These are phyloP conservation scores for Lentinula edodes DNA, from an alignment of 768 basidiomycete species.

Conservation along the genomic window DNA sequence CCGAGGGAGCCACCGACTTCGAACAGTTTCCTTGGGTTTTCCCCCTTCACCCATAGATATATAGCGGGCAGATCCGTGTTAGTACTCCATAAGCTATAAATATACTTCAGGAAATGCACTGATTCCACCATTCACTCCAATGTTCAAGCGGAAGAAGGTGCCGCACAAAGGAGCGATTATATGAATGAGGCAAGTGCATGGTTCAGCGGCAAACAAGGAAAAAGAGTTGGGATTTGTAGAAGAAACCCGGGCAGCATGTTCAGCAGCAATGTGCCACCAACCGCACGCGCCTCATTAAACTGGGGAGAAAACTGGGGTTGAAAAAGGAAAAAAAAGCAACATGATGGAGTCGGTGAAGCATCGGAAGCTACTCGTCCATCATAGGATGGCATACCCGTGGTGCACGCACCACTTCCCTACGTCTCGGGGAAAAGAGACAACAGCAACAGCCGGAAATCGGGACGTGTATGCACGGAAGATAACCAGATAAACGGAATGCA, in stretches of 20 bases:
- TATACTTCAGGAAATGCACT: too few species aligned
- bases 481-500: too few species aligned
- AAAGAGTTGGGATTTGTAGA: not conserved
- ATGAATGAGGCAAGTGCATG: not conserved
- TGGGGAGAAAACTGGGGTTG: not conserved
- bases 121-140: not conserved
- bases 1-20: too few species aligned
- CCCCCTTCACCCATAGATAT: too few species aligned
- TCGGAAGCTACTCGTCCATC: not conserved
- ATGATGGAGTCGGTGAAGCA: not conserved
- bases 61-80: too few species aligned
- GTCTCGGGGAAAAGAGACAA: not conserved
- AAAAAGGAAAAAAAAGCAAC: not conserved
- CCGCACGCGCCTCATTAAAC: slow-evolving; percentile 7
- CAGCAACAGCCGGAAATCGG: not conserved
- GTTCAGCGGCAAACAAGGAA: not conserved
- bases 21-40: too few species aligned
- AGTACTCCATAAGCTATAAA: too few species aligned
- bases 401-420: not conserved
- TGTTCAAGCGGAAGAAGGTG: not conserved
- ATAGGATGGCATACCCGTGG: not conserved
- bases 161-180: not conserved
- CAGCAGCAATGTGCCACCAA: slow-evolving; percentile 11
- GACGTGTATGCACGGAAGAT: not conserved
- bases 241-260: not conserved